Evolutionary conservation across 768 basidiomycete species (phyloP), one percentile per base, ranked within the genome.

Genomic region (Tulasnella sp.): DNA sequence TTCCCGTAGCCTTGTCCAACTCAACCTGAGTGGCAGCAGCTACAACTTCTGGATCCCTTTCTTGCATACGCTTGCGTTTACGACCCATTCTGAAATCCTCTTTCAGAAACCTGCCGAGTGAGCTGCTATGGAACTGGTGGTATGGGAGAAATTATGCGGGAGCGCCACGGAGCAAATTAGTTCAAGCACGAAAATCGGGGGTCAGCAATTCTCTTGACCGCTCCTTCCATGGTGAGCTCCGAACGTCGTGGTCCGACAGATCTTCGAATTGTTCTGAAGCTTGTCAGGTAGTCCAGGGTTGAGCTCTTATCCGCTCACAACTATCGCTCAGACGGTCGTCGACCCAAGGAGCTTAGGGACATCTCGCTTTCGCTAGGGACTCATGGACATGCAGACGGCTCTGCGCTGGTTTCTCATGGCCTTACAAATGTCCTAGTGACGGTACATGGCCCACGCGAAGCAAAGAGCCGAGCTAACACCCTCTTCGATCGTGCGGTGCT

Each of bases 391-490:
- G 93, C 96, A 51, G 96, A 99, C 81, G 97, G 97, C 44, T 92
- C 92, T 32, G 93, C 94, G 0, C 86, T 87, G 15, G 88, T 97
- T 80, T 88, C 90, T 3, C 96, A 98, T 83, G 98, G 98, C 2
- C 88, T 99, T 42, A 98, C 98, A 0, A 90, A 93, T 78, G 95
- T 98, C 10, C 86, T 91, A 20, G 93, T 93, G 26, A 91, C 93
- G 73, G 94, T 99, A 0, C 94, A 93, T 84, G 98, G 98, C 0
- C 98, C 98, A 0, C 86, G 95, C 80, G 98, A 99, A 84, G 91
- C 93, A 1, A 92, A 90, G 83, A 87, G 90, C 84, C 88, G 94
- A 72, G 92, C 91, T 0, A 90, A 93, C 74, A 91, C 92, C 4
- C 86, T 92, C 42, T 93, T 96, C 81, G 95, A 99, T 85, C 90